Evolutionary conservation across 352 stramenopile genomes (phyloP), one percentile per base, ranked within the genome.

Genomic region (Phytopythium sindhum): DNA sequence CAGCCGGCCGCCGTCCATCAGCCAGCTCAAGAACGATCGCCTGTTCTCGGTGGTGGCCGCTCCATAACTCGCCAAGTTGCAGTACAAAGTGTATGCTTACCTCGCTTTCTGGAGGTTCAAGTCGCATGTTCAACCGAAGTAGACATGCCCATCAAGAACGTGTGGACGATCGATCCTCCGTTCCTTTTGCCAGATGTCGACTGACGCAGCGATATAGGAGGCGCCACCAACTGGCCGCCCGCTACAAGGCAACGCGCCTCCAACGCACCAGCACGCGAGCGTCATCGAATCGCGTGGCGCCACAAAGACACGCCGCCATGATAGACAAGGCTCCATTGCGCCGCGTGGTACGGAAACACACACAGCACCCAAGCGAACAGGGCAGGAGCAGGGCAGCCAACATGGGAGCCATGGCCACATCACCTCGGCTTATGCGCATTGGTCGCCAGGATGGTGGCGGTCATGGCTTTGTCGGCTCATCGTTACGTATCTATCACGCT

Each of bases 41-140:
- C 8, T 8, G 31, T 35, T 21, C 39, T 45, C 39, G 1, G 23
- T n/a, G 39, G 14, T 48, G 19, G 5, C 5, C 33, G 33, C 33
- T 39, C 33, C 33, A 39, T 39, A 39, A 14, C 42, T 48, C 42
- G 42, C 42, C 17, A 48, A 10, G 42, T 48, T 48, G 42, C 42
- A 48, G 42, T 48, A 24, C 2, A 48, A 24, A 21, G 42, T 48
- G 42, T 48, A 48, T 48, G 42, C 42, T 48, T 48, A 48, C 42
- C 42, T 48, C 42, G 42, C 42, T 48, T 48, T 44, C 19, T 48
- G 42, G 42, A 48, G 42, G 21, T 48, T 48, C 42, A 48, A 48
- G 15, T 48, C 42, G 42, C 39, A 44, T 44, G 39, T 44, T 44
- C 39, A 44, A 44, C 39, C 21, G 17, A 17, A 48, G 42, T 48